Percentiles rank a stretch among this genome's conserved stretches.
Conservation (phyloP, 164 flowering plant species). For the Aristolochia contorta region DNA sequence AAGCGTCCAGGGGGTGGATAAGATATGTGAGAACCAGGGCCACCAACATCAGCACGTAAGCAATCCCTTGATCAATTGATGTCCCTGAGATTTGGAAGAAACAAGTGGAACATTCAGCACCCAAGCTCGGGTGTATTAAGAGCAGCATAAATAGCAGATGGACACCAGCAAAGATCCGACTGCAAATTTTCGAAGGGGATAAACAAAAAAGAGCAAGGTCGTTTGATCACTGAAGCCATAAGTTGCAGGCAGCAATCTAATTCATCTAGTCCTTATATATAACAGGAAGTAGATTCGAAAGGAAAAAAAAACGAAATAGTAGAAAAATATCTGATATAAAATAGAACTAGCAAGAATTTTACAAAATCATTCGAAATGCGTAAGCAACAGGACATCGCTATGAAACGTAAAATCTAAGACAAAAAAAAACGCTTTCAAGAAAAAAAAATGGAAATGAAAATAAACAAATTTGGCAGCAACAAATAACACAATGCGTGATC, state of each 20-base stretch:
- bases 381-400: background rate
- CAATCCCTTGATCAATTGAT: conserved; percentile 48
- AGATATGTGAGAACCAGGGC: conserved; percentile 60
- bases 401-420: background rate
- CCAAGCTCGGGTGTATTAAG: background rate
- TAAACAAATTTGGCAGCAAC: background rate
- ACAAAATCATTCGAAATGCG: background rate
- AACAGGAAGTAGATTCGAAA: background rate
- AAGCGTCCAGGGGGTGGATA: conserved; percentile 37
- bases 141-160: too few species aligned
- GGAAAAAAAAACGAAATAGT: background rate
- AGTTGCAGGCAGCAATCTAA: too few species aligned
- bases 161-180: too few species aligned
- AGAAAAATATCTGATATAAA: background rate
- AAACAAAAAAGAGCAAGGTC: too few species aligned
- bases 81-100: conserved; percentile 22
- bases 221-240: too few species aligned
- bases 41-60: conserved; percentile 62
- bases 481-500: too few species aligned
- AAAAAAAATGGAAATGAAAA: too few species aligned
- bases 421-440: too few species aligned
- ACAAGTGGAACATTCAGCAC: too few species aligned
- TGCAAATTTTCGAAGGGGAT: too few species aligned
- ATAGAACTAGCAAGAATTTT: too few species aligned
- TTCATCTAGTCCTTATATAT: too few species aligned